These are phyloP conservation scores for Neonectria sp. DNA, from an alignment of 2,329 filamentous ascomycete species.

Conservation along the genomic window DNA sequence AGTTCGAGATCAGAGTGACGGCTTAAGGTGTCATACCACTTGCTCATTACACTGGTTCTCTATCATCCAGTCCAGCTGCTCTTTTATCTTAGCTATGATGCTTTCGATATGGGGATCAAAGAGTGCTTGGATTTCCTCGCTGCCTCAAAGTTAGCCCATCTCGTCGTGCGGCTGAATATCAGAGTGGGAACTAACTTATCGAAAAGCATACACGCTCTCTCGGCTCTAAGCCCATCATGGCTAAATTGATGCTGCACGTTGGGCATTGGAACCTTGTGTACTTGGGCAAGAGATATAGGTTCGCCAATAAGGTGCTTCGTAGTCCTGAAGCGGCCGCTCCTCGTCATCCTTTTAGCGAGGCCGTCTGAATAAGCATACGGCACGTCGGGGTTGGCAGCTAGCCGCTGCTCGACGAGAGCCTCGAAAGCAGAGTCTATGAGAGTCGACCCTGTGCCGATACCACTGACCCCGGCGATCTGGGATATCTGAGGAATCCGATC, in stretches of 20 bases:
- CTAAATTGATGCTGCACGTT: too few relatives aligned
- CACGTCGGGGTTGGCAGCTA: slow-evolving; percentile 55
- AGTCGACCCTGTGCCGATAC: slow-evolving; percentile 61
- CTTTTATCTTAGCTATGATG: slow-evolving; percentile 55
- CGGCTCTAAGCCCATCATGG: too few relatives aligned
- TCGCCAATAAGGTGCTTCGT: slow-evolving; percentile 47
- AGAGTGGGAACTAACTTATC: slow-evolving; percentile 48
- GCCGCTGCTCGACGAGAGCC: slow-evolving; percentile 55
- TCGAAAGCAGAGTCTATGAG: slow-evolving; percentile 62
- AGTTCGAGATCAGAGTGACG: too few relatives aligned
- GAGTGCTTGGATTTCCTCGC: slow-evolving; percentile 59
- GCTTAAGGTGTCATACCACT: slow-evolving; percentile 48
- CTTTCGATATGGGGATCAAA: slow-evolving; percentile 52
- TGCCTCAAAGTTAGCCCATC: slow-evolving; percentile 34
- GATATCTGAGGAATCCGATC: slow-evolving; percentile 49
- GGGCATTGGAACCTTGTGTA: too few relatives aligned
- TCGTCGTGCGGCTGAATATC: background rate
- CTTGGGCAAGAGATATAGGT: too few relatives aligned
- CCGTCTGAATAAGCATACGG: slow-evolving; percentile 54
- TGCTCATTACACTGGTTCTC: slow-evolving; percentile 49
- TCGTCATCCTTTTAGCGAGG: slow-evolving; percentile 54
- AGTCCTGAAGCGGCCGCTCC: slow-evolving; percentile 56
- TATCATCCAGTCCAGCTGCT: slow-evolving; percentile 59
- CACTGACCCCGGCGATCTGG: slow-evolving; percentile 57
- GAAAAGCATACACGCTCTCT: too few relatives aligned